Evolutionary conservation across 106 monocot species (phyloP), one percentile per base, ranked within the genome.

Genomic region (Platanthera guangdongensis): DNA sequence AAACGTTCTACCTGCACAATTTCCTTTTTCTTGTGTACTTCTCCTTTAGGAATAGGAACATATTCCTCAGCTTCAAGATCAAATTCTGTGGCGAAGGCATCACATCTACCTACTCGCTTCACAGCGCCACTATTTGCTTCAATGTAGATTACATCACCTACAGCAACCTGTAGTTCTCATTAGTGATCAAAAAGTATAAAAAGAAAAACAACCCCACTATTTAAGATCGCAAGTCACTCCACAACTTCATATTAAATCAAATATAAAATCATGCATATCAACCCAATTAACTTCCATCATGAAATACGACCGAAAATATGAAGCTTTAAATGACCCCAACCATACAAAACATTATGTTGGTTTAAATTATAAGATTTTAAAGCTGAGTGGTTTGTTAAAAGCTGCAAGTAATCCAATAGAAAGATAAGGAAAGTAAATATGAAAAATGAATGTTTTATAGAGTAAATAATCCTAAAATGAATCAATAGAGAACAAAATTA

Each of bases 71-170:
- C 97, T 85, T 99, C 97, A 76, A 99, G 94, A 83, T 99, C 97
- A 84, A 92, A 99, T 80, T 99, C 97, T 54, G 97, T 92, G 77
- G 97, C 97, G 84, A 88, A 99, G 77, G 90, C 84, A 87, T 94
- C 97, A 81, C 94, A 91, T 80, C 97, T 77, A 71, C 97, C 94
- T 11, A 99, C 97, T 84, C 97, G 86, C 80, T 88, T 99, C 14
- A 99, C 97, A n/a, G 97, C 97, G 78, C 97, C 97, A 83, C 97
- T 99, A 76, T 99, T 99, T 86, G 94, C 89, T 90, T 99, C 97
- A 79, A 99, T 90, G 78, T 92, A 99, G 65, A 99, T 99, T 53
- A 99, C 97, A 87, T 99, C 97, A 76, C 94, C 97, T 54, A 94
- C 89, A 76, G 94, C 88, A 78, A 99, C 97, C 97, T 94, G 81